Evolutionary conservation across 1,139 yeast genomes (phyloP), one percentile per base, ranked within the genome.

Genomic region (Scheffersomyces quercinus): DNA sequence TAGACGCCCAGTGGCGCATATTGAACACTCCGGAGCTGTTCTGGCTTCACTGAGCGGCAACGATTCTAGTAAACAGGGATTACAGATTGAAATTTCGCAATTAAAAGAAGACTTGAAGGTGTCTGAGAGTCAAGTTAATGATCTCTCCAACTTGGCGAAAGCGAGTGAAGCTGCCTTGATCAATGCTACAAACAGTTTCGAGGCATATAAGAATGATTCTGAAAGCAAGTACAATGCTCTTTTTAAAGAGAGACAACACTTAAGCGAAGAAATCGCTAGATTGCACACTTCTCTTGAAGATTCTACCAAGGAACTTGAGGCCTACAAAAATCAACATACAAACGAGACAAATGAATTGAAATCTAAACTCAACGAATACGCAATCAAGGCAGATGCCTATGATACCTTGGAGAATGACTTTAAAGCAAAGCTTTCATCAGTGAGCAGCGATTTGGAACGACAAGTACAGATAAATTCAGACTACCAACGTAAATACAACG

Each of bases 401-500:
- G 76, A 73, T 47, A 54, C 47, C 13, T 52, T 73, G 48, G 65
- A 69, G 46, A 43, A 47, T 1, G 74, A 70, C 46, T 70, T 64
- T 42, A 72, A 70, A 38, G 50, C 51, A n/a, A 68, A 66, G 46
- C 44, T 73, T 13, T 45, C 54, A 2, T 53, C 68, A 2, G 45
- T 72, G 13, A 58, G 57, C 28, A 50, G 54, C 2, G 88, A 86
- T 46, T 64, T 85, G 45, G 69, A 71, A 29, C 65, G 70, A 29
- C 88, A 84, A 54, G 70, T 73, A 1, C 66, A 73, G 28, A 58
- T 77, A 41, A 78, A 82, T 2, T 60, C 68, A 38, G 79, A 73
- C 9, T 67, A 71, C 29, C 86, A 82, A 55, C 60, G 63, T 41
- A 82, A 79, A 51, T 83, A 82, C 52, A 83, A 83, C 45, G 66